Evolutionary conservation across 129 eudicot species (phyloP).

Genomic region (Centella asiatica): DNA sequence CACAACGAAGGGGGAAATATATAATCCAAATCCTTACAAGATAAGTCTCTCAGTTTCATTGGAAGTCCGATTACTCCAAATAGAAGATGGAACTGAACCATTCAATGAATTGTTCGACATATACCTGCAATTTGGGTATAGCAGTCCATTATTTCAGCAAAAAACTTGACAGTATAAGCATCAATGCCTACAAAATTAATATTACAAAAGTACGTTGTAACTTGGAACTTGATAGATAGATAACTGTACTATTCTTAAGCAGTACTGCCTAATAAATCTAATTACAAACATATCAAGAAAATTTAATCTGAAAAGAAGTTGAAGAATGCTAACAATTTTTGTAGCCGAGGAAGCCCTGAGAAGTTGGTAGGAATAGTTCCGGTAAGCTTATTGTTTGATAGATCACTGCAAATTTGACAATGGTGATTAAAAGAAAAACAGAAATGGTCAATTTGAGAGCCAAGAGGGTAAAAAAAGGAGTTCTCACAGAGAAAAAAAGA

Average conservation of each 20-base stretch:
- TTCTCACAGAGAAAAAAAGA: neutral
- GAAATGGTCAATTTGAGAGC: too few relatives aligned
- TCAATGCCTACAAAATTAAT: neutral
- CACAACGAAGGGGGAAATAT: neutral
- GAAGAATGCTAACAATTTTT: slow-evolving; percentile 58
- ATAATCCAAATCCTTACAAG: slow-evolving; percentile 38
- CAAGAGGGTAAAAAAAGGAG: neutral
- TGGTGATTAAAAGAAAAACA: neutral
- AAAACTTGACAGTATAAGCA: slow-evolving; percentile 4
- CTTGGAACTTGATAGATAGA: neutral
- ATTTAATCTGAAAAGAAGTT: slow-evolving; percentile 2
- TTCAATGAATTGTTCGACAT: slow-evolving; percentile 56
- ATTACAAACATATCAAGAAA: neutral
- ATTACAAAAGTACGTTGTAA: neutral
- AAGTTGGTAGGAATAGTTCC: slow-evolving; percentile 66
- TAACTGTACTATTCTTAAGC: too few relatives aligned
- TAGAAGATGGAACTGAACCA: slow-evolving; percentile 65
- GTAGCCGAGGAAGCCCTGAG: slow-evolving; percentile 62
- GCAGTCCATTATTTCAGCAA: slow-evolving; percentile 8
- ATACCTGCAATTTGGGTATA: slow-evolving; percentile 40
- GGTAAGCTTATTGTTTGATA: slow-evolving; percentile 56
- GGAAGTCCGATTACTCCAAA: slow-evolving; percentile 63
- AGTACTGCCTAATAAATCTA: neutral
- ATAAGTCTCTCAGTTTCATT: slow-evolving; percentile 34
- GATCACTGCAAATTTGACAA: slow-evolving; percentile 44